Conservation (phyloP, 352 stramenopile genomes). For the Pythium oligandrum region DNA sequence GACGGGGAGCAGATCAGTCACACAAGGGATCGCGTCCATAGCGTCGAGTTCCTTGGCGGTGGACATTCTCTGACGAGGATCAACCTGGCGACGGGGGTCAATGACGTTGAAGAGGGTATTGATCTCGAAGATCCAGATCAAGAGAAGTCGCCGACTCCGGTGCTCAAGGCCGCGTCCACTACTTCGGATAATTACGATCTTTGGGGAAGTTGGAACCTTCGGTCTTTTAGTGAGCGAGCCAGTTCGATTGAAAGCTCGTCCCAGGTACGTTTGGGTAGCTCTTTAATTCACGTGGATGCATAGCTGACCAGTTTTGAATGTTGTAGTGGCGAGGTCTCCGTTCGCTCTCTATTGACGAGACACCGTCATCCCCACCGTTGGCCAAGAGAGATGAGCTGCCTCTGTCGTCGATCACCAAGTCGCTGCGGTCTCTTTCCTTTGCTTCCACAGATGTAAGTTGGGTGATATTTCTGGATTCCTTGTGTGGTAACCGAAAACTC, state of each 20-base stretch:
- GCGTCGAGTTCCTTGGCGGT: neutral
- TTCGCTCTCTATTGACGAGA: conserved; percentile 34
- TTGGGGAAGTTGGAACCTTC: conserved; percentile 34
- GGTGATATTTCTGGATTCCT: too few species aligned
- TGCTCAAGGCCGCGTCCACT: conserved; percentile 5
- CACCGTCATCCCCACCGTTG: conserved; percentile 9
- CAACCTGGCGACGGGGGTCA: neutral
- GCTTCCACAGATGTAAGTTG: conserved; percentile 7
- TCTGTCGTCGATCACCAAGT: conserved; percentile 32
- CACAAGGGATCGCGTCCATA: neutral
- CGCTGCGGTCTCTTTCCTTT: conserved; percentile 44
- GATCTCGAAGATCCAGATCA: conserved; percentile 19
- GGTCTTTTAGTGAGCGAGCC: conserved; percentile 24
- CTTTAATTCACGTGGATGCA: neutral
- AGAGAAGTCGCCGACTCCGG: conserved; percentile 22
- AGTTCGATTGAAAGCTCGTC: conserved; percentile 18
- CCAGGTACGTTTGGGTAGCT: conserved; percentile 2
- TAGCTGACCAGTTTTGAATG: neutral
- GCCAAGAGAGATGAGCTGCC: conserved; percentile 29
- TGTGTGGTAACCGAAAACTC: too few species aligned
- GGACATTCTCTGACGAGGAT: neutral
- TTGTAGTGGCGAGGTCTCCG: conserved; percentile 28
- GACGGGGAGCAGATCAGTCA: neutral
- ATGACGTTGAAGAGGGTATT: neutral
- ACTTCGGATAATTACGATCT: conserved; percentile 21